Conservation (phyloP, 345 rosid genomes). For the Excoecaria cochinchinensis region DNA sequence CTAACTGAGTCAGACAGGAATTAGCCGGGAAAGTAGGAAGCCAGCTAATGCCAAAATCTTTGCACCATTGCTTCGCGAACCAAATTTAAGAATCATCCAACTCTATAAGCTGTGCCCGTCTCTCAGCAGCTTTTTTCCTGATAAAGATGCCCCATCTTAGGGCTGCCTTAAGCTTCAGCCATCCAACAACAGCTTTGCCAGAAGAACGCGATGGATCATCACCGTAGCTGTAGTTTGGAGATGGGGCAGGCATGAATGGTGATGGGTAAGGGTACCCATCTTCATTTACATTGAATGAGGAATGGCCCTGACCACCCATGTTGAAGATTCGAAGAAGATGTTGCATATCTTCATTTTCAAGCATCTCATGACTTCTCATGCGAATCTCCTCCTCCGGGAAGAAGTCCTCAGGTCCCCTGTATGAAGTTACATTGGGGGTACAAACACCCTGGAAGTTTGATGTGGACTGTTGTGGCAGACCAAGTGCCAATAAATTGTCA, state of each 20-base stretch:
- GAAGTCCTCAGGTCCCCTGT: slow-evolving; percentile 28
- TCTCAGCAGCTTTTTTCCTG: slow-evolving; percentile 36
- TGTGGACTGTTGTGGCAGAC: slow-evolving; percentile 40
- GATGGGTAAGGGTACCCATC: slow-evolving; percentile 27
- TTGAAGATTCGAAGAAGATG: slow-evolving; percentile 29
- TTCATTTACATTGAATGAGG: slow-evolving; percentile 20
- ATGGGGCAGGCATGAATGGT: slow-evolving; percentile 10
- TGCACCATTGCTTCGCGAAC: slow-evolving; percentile 11
- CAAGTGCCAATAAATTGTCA: slow-evolving; percentile 39
- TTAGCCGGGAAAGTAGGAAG: background rate
- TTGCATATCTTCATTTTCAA: slow-evolving; percentile 37
- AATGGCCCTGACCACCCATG: slow-evolving; percentile 23
- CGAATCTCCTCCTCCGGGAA: slow-evolving; percentile 29
- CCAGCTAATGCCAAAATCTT: slow-evolving; percentile 16
- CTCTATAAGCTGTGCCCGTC: slow-evolving; percentile 31
- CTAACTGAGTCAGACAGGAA: background rate
- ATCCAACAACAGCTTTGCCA: slow-evolving; percentile 32
- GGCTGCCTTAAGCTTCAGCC: slow-evolving; percentile 38
- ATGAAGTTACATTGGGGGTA: slow-evolving; percentile 42
- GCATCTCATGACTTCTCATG: slow-evolving; percentile 34
- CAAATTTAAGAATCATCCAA: slow-evolving; percentile 26
- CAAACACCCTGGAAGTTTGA: slow-evolving; percentile 40
- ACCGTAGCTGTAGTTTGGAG: slow-evolving; percentile 21
- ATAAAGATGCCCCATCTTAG: slow-evolving; percentile 34
- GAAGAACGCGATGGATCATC: slow-evolving; percentile 33